Evolutionary conservation across 495 filamentous ascomycete species (phyloP), one percentile per base, ranked within the genome.

Genomic region (Darksidea phi): DNA sequence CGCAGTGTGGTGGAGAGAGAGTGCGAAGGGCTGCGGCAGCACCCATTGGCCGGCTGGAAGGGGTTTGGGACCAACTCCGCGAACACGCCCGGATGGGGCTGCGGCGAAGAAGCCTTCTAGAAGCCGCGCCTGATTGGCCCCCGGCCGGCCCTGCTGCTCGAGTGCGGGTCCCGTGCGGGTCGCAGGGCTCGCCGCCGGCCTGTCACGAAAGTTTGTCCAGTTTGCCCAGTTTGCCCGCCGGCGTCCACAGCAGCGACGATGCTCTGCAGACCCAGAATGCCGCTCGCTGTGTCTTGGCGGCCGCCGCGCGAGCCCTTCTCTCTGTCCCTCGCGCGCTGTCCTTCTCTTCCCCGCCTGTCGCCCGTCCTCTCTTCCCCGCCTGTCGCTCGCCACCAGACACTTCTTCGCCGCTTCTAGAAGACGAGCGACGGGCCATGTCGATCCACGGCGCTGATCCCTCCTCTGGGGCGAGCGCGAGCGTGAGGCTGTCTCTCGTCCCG

Each of bases 281-380:
- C 20, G 34, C 41, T 21, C 53, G 37, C 34, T 18, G 23, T 6
- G 7, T 15, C 57, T 59, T 59, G 57, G 57, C 56, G 13, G 49
- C 45, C 56, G 51, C 20, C 3, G 17, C 25, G 50, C 34, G 45
- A 28, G 8, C 15, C n/a, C n/a, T n/a, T n/a, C n/a, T n/a, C n/a
- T n/a, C n/a, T n/a, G n/a, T n/a, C n/a, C n/a, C n/a, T n/a, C n/a
- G n/a, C n/a, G n/a, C n/a, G n/a, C n/a, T n/a, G n/a, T n/a, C n/a
- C n/a, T n/a, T n/a, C 18, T 4, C 41, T 43, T 43, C 32, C 13
- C 18, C 34, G 34, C 17, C 37, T n/a, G n/a, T n/a, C n/a, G n/a
- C n/a, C n/a, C n/a, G n/a, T n/a, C n/a, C n/a, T n/a, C n/a, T n/a
- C n/a, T n/a, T n/a, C n/a, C n/a, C n/a, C n/a, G 25, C 38, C 26